These are phyloP conservation scores for Cyclanthera cordifolia DNA, from an alignment of 306 rosid species.

Conservation along the genomic window DNA sequence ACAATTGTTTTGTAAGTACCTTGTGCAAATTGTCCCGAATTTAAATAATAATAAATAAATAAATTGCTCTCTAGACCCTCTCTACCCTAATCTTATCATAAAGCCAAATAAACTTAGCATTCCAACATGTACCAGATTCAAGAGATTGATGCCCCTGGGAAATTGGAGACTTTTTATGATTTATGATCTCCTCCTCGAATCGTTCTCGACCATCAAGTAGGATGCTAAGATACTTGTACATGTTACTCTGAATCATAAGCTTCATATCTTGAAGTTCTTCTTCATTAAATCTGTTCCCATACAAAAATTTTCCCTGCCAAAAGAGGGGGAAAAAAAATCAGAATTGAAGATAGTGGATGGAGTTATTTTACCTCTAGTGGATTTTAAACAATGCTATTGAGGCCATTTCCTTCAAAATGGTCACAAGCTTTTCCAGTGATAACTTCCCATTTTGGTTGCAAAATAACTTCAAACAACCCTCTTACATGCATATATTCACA, in stretches of 20 bases:
- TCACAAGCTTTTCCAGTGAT: background rate
- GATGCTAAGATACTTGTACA: conserved; percentile 93
- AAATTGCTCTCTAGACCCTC: background rate
- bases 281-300: conserved; percentile 58
- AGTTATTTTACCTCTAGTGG: background rate
- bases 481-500: background rate
- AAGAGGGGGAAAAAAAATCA: conserved; percentile 16
- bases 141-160: conserved; percentile 25
- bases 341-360: background rate
- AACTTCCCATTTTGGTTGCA: background rate
- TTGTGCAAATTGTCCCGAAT: background rate
- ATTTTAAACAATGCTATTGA: background rate
- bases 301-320: conserved; percentile 76
- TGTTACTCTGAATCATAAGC: conserved; percentile 89
- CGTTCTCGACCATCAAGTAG: conserved; percentile 95
- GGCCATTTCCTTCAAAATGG: background rate
- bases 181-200: conserved; percentile 74
- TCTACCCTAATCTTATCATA: background rate
- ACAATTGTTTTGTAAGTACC: no score
- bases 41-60: background rate
- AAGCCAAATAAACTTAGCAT: background rate
- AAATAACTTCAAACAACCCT: background rate
- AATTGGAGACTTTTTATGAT: conserved; percentile 34
- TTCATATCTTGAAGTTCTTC: conserved; percentile 76
- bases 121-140: conserved; percentile 38